These are phyloP conservation scores for Lodderomyces metapsilosis DNA, from an alignment of 1,139 yeast genomes.

Conservation along the genomic window DNA sequence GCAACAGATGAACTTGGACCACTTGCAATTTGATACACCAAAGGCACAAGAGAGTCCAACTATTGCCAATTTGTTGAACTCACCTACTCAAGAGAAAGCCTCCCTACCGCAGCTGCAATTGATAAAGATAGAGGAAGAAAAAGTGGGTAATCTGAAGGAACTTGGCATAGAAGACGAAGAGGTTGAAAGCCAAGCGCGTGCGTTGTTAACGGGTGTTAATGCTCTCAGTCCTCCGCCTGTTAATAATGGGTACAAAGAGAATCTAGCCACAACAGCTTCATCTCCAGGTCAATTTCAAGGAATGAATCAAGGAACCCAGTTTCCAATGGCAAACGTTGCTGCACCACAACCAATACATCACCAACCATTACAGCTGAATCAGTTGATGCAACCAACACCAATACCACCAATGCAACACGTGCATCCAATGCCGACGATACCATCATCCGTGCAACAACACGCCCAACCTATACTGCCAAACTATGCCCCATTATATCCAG, in stretches of 20 bases:
- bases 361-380: conserved; percentile 1
- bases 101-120: conserved; percentile 3
- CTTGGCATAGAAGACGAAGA: not conserved
- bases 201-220: conserved; percentile 9
- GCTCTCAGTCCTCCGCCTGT: conserved; percentile 12
- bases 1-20: conserved; percentile 15
- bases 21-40: conserved; percentile 8
- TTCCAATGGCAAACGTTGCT: not conserved
- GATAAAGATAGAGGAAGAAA: not conserved
- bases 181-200: conserved; percentile 5
- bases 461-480: not conserved
- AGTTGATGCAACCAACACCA: not conserved
- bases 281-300: not conserved
- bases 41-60: conserved; percentile 16
- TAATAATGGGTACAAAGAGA: not conserved
- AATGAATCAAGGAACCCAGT: not conserved
- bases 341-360: not conserved
- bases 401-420: too few relatives aligned
- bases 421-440: not conserved
- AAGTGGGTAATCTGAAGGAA: not conserved
- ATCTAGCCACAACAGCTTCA: not conserved
- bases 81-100: conserved; percentile 8
- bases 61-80: conserved; percentile 15
- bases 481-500: not conserved
- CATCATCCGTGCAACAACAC: conserved; percentile 1